These are phyloP conservation scores for Priceomyces fermenticarens DNA, from an alignment of 805 yeast species.

Conservation along the genomic window DNA sequence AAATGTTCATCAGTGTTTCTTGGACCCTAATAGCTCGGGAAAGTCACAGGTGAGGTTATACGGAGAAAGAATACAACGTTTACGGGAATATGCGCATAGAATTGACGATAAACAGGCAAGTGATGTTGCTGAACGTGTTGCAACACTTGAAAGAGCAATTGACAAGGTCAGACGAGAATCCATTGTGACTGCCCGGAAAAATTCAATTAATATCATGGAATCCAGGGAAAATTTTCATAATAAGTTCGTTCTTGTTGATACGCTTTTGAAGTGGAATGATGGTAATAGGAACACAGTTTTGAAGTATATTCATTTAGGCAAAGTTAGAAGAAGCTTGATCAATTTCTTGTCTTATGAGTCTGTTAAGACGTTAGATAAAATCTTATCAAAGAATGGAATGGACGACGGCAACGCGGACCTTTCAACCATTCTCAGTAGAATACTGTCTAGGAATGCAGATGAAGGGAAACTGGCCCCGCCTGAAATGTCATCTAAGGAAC, in stretches of 20 bases:
- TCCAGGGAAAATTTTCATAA: conserved; percentile 27
- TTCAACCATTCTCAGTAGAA: conserved; percentile 21
- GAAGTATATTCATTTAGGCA: conserved; percentile 37
- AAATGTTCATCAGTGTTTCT: conserved; percentile 27
- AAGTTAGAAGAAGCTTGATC: conserved; percentile 20
- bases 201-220: conserved; percentile 1
- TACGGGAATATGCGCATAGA: conserved; percentile 14
- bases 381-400: conserved; percentile 19
- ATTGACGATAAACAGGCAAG: conserved; percentile 4
- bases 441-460: conserved; percentile 31
- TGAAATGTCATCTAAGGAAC: conserved; percentile 10
- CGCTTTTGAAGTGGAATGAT: conserved; percentile 43
- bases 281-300: conserved; percentile 29
- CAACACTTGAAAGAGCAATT: conserved; percentile 18
- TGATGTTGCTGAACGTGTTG: conserved; percentile 15
- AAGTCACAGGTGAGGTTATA: conserved; percentile 25
- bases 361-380: conserved; percentile 29
- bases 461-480: not conserved
- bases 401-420: conserved; percentile 7
- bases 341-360: conserved; percentile 35
- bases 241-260: conserved; percentile 34
- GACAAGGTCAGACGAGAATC: conserved; percentile 4
- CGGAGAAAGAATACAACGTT: conserved; percentile 22
- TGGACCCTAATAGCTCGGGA: conserved; percentile 23
- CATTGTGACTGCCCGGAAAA: conserved; percentile 1